Base-by-base conservation (phyloP, 164 flowering plant genomes). In the Sedum album region DNA sequence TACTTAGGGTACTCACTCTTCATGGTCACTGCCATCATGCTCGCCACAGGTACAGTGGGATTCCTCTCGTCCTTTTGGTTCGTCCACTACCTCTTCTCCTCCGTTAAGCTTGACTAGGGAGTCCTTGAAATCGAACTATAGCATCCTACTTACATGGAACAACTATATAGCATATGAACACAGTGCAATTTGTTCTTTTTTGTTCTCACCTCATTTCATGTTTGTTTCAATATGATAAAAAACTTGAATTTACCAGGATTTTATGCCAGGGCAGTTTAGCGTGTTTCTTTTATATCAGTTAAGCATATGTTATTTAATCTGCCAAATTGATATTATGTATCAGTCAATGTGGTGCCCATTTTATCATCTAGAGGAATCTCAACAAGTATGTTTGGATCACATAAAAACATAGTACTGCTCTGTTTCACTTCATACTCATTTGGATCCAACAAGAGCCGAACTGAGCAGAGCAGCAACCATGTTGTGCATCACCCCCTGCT, bases 31-130 rank as follows among this genome's bases (percentile, higher is more conserved):
- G 66, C 66, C 21, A 35, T 62, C 33, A 62, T 62, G 66, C 66
- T 62, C 5, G 66, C 66, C 20, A 62, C 66, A 31, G 66, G 66
- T 20, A 62, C 66, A 17, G 66, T 62, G 2, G 66, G 66, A 14
- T 62, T 62, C 38, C 39, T 62, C 21, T 62, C 66, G 39, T 62
- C 66, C 66, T 62, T 62, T 31, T 62, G 66, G 66, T 62, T 62
- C 41, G 66, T 31, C n/a, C 66, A 62, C 35, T 62, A 62, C 39
- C 66, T 62, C 15, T 62, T 62, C 31, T 62, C 66, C 2, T 62
- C 66, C 11, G 66, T 62, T 14, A 62, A 62, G 31, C 33, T 62
- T 6, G 66, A 62, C 39, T 62, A 35, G 39, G 5, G 66, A 31
- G 61, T 38, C 9, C 18, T 17, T 44, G 48, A 44, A 44, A 44